These are phyloP conservation scores for Suillus plorans DNA, from an alignment of 768 basidiomycete genomes.

Conservation along the genomic window DNA sequence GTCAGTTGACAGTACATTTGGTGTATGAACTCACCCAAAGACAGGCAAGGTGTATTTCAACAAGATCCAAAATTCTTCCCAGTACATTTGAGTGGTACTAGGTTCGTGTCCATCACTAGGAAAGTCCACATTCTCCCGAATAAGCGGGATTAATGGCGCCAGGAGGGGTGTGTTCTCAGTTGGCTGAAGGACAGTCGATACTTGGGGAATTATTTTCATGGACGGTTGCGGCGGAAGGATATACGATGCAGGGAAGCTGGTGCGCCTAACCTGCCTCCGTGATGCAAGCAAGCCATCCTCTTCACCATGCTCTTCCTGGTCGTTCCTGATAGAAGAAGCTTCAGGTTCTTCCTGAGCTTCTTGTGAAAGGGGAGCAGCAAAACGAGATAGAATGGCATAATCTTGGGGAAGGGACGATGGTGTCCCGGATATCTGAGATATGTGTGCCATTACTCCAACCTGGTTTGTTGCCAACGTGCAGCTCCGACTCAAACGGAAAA, in stretches of 20 bases:
- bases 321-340: slow-evolving; percentile 9
- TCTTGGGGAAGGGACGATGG: slow-evolving; percentile 62
- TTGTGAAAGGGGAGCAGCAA: slow-evolving; percentile 28
- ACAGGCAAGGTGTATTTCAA: slow-evolving; percentile 70
- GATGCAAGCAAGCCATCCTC: background rate
- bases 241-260: slow-evolving; percentile 35
- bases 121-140: slow-evolving; percentile 42
- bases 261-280: slow-evolving; percentile 8
- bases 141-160: slow-evolving; percentile 49
- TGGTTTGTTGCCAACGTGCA: background rate
- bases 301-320: background rate
- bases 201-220: slow-evolving; percentile 24
- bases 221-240: slow-evolving; percentile 25
- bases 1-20: background rate
- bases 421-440: slow-evolving; percentile 1
- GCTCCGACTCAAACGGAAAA: background rate
- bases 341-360: slow-evolving; percentile 7
- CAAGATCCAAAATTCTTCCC: slow-evolving; percentile 60
- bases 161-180: slow-evolving; percentile 62
- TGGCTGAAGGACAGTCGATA: background rate
- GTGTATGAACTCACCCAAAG: slow-evolving; percentile 53
- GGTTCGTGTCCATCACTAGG: slow-evolving; percentile 25
- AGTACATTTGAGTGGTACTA: slow-evolving; percentile 34
- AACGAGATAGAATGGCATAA: slow-evolving; percentile 56
- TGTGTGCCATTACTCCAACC: background rate